These are phyloP conservation scores for Alliaria petiolata DNA, from an alignment of 345 rosid genomes.

Conservation along the genomic window DNA sequence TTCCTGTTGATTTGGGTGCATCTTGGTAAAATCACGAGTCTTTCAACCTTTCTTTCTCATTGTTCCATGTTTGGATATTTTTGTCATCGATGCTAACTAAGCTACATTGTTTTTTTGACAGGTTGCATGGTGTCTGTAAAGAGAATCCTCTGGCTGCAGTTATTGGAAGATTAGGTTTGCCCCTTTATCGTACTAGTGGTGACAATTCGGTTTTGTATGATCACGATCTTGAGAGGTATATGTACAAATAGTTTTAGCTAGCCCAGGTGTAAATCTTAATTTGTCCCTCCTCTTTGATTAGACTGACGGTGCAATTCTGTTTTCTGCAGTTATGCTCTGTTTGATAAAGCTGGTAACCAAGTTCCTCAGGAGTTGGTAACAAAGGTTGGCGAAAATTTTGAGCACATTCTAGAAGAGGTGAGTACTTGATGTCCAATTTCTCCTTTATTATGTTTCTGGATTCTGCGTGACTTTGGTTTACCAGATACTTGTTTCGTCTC, in stretches of 20 bases:
- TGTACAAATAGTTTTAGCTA: background rate
- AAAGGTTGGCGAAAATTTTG: slow-evolving; percentile 76
- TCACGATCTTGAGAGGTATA: slow-evolving; percentile 96
- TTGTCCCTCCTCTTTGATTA: background rate
- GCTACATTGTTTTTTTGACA: slow-evolving; percentile 31
- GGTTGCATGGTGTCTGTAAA: slow-evolving; percentile 96
- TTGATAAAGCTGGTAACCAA: slow-evolving; percentile 83
- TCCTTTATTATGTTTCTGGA: background rate
- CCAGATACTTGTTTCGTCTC: slow-evolving; percentile 15
- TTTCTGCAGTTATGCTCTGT: slow-evolving; percentile 58
- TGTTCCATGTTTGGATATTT: slow-evolving; percentile 4
- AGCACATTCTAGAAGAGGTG: slow-evolving; percentile 75
- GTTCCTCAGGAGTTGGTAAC: slow-evolving; percentile 81
- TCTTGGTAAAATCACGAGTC: slow-evolving; percentile 53
- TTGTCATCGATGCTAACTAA: background rate
- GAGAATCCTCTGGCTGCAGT: slow-evolving; percentile 95
- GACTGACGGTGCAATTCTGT: slow-evolving; percentile 31
- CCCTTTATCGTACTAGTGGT: slow-evolving; percentile 90
- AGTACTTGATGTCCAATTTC: slow-evolving; percentile 9
- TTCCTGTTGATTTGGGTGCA: slow-evolving; percentile 95
- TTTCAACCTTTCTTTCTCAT: background rate
- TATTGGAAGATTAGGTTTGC: slow-evolving; percentile 84
- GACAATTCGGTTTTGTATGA: slow-evolving; percentile 96
- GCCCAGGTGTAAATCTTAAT: background rate
- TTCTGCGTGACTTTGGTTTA: background rate